A percentile compares a stretch with the other conserved stretches of the same genome.
These are phyloP conservation scores for Tephrocybe sp. DNA, from an alignment of 768 basidiomycete species.

Conservation along the genomic window DNA sequence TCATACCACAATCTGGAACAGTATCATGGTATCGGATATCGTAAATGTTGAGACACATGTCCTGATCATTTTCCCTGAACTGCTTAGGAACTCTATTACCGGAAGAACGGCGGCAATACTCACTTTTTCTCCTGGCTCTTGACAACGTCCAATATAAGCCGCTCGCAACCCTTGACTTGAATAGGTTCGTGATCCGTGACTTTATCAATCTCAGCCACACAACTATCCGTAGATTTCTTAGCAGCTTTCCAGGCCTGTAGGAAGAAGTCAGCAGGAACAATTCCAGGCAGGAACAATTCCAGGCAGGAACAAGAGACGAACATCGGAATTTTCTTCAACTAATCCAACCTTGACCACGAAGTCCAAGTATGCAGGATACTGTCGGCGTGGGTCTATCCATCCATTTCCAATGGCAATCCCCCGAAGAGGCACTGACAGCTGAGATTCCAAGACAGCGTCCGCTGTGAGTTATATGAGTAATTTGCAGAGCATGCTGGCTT, in stretches of 20 bases:
- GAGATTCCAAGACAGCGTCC: constrained; percentile 66
- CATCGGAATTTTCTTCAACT: constrained; percentile 68
- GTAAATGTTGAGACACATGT: constrained; percentile 91
- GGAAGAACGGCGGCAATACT: constrained; percentile 7
- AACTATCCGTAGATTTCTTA: constrained; percentile 56
- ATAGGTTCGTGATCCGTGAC: constrained; percentile 55
- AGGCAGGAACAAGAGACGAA: constrained; percentile 28
- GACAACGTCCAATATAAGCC: constrained; percentile 46
- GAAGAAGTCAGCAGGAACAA: neutral
- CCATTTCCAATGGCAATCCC: constrained; percentile 96
- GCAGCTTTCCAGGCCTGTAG: constrained; percentile 58
- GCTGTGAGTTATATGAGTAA: constrained; percentile 41
- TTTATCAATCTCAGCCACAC: constrained; percentile 43
- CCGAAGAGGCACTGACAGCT: constrained; percentile 58
- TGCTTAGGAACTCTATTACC: constrained; percentile 1
- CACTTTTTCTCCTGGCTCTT: constrained; percentile 38
- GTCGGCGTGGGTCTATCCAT: constrained; percentile 89
- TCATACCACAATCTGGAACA: constrained; percentile 90
- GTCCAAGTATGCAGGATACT: constrained; percentile 89
- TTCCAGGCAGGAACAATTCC: too few species aligned
- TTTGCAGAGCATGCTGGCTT: neutral
- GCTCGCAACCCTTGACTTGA: constrained; percentile 53
- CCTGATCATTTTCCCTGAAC: constrained; percentile 59
- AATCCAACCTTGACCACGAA: constrained; percentile 80
- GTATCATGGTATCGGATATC: constrained; percentile 90